A percentile compares a stretch with the other conserved stretches of the same genome.
phyloP scores from a whole-genome alignment of 768 basidiomycete genomes.

The Termitomyces sp. region DNA sequence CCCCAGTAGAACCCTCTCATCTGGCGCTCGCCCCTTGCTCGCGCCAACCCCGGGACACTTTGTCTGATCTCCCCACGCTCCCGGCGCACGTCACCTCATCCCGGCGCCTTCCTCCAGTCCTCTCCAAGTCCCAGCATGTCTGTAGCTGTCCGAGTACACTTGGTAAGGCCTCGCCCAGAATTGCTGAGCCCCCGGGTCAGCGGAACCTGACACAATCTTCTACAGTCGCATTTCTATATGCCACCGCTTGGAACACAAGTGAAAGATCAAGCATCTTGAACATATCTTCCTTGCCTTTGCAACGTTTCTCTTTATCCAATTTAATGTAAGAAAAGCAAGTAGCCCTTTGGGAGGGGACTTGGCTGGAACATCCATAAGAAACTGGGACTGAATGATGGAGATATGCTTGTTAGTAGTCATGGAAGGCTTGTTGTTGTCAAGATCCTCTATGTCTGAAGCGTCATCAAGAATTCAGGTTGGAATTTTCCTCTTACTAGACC shows the following conservation, averaged over 20 bases:
- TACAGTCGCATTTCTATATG: neutral
- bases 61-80: no score
- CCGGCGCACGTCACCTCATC: no score
- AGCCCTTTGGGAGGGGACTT: neutral
- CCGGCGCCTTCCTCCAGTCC: no score
- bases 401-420: neutral
- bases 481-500: neutral
- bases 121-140: no score
- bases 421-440: neutral
- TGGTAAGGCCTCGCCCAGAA: no score
- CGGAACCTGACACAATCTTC: no score
- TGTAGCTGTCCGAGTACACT: no score
- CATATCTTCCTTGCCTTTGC: neutral
- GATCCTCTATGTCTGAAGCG: neutral
- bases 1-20: no score
- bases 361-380: neutral
- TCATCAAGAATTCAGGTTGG: neutral
- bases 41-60: no score
- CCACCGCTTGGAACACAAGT: neutral
- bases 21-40: no score
- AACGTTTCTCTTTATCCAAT: neutral
- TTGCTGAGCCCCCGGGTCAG: no score
- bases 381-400: conserved; percentile 3
- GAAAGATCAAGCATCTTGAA: neutral
- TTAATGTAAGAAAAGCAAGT: neutral